These are phyloP conservation scores for Sclerotiophoma versabilis DNA, from an alignment of 2,329 filamentous ascomycete genomes.

Conservation along the genomic window DNA sequence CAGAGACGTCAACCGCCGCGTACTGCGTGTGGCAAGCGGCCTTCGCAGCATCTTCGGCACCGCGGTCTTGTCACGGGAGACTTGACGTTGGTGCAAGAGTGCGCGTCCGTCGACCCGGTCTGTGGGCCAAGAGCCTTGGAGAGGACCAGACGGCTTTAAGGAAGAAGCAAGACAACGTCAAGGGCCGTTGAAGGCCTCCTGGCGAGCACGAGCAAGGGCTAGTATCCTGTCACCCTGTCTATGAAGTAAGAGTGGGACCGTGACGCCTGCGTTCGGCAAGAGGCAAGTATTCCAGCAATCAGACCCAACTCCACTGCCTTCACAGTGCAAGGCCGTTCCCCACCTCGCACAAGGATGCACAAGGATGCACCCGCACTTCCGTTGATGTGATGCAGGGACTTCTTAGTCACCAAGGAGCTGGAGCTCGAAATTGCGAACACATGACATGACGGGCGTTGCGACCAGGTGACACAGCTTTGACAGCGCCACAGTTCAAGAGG, in stretches of 20 bases:
- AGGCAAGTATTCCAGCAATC: background rate
- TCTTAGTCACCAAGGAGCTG: conserved; percentile 14
- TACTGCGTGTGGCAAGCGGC: conserved; percentile 23
- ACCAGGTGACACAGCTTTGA: conserved; percentile 4
- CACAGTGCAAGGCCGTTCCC: background rate
- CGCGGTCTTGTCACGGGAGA: conserved; percentile 1
- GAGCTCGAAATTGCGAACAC: conserved; percentile 1
- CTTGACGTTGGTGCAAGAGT: conserved; percentile 3
- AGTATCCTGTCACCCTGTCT: too few relatives aligned
- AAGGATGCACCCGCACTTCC: conserved; percentile 16
- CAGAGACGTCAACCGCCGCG: conserved; percentile 36
- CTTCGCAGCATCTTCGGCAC: conserved; percentile 6
- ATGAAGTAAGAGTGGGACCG: too few relatives aligned
- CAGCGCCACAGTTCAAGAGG: background rate
- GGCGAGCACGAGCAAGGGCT: background rate
- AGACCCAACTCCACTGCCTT: background rate
- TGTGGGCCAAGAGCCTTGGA: conserved; percentile 1
- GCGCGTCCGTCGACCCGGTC: conserved; percentile 13
- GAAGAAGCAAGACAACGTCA: background rate
- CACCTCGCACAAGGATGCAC: conserved; percentile 14
- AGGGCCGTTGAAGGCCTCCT: background rate
- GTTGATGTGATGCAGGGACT: conserved; percentile 23
- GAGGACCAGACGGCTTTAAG: background rate
- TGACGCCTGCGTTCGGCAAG: too few relatives aligned
- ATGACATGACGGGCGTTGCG: background rate